Evolutionary conservation across 73 alveolate species (phyloP).

Genomic region (Tetrahymena malaccensis): DNA sequence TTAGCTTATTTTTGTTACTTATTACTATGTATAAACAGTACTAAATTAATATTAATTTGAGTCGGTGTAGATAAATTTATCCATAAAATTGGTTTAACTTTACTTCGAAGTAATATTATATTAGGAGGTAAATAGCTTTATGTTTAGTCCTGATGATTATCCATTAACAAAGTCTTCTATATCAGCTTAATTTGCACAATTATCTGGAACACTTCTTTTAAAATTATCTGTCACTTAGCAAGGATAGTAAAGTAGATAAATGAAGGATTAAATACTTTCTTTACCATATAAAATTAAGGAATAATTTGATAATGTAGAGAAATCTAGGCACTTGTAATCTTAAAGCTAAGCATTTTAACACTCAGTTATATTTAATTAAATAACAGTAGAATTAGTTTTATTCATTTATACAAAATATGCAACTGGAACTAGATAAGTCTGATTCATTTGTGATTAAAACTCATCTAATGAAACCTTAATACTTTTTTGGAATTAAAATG

Average conservation of each 20-base stretch:
- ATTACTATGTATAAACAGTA: background rate
- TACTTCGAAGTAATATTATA: background rate
- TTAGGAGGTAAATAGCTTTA: background rate
- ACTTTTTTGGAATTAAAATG: background rate
- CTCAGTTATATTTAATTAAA: too few species aligned
- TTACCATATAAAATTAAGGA: too few species aligned
- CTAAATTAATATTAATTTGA: background rate
- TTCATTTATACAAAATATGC: background rate
- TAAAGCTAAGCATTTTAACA: background rate
- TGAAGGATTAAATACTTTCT: background rate
- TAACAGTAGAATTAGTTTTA: too few species aligned
- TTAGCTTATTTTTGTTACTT: background rate
- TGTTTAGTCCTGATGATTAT: background rate
- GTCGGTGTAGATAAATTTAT: background rate
- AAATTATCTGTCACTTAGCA: background rate
- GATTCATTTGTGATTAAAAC: background rate
- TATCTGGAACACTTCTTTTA: background rate
- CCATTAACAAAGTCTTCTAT: background rate
- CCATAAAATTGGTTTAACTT: too few species aligned
- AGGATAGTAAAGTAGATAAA: background rate
- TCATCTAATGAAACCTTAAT: background rate
- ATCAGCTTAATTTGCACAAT: background rate
- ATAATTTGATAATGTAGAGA: background rate
- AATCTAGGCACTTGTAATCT: background rate
- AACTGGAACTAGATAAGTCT: background rate